Base-by-base conservation (phyloP, 2,329 filamentous ascomycete species). In the Sarocladium kiliense region DNA sequence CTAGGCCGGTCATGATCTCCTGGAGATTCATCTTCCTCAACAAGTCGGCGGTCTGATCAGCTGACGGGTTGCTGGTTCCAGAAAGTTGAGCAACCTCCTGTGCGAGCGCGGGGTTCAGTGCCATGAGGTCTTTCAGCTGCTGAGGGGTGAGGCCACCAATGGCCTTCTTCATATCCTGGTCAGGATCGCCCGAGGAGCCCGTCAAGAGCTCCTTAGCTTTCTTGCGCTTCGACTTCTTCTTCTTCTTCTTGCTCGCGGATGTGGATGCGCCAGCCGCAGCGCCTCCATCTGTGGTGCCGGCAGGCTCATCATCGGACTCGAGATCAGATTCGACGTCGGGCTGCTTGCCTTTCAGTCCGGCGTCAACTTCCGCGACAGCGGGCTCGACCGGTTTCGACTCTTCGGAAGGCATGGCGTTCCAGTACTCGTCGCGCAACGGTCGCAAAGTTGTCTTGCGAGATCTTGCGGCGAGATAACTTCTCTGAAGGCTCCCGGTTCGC, bases 1-100 rank as follows among this genome's bases (percentile, higher is more conserved):
- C 87, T 64, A 89, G 71, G 0, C 87, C 87, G 1, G 87, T 89
- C 80, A 90, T 82, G 66, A 89, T 82, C 59, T 90, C 86, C 66
- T 85, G 80, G 55, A 89, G 74, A 60, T 79, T 86, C 66, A 90
- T 76, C 62, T 81, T 80, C 71, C 82, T 82, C 59, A 87, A 74
- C 49, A 77, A 72, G 30, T 79, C 76, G 57, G 78, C 73, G 26
- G 79, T 72, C 55, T 76, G 71, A 18, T 73, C 69, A n/a, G 71
- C 62, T 25, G 64, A 67, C 39, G 66, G 66, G 61, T 71, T 69
- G 59, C 64, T 68, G 16, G 41, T 47, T 21, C 68, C 70, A 19
- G 68, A 68, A 36, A 67, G 71, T 44, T 66, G 61, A 27, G 66
- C 64, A 42, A 74, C 62, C 66, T 88, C 84, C 61, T 83, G 80